Evolutionary conservation across 1,284 basidiomycete genomes (phyloP), one percentile per base, ranked within the genome.

Genomic region (Cutaneotrichosporon sp.): DNA sequence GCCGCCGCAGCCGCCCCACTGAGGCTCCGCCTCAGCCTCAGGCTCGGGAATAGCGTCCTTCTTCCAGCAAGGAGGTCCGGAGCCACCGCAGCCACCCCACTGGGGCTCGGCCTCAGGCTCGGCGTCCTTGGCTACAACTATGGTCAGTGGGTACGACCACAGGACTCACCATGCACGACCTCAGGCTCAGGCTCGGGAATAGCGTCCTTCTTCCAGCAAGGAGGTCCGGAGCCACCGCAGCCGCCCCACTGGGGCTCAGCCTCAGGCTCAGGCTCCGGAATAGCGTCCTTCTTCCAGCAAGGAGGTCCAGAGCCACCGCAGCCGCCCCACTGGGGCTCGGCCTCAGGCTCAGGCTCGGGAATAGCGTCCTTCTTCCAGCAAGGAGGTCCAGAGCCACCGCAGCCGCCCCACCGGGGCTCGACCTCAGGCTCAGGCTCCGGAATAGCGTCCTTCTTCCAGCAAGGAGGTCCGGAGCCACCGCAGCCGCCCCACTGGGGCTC

Each of bases 251-350:
- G 42, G 16, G 42, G 16, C 42, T 46, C 42, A 8, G 34, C 49
- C 34, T 56, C 53, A 38, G 52, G 13, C 52, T 53, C 52, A 2
- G 52, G 30, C 52, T 53, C 52, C 14, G 30, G 52, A 16, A 16
- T 18, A 18, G 34, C 34, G 34, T 36, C 34, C 34, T 36, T 36
- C 26, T 26, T 26, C 26, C 26, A 26, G 26, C 26, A 26, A 26
- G 26, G 26, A 26, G 26, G 26, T 2, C 26, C 26, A 1, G 26
- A 26, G 26, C 26, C 26, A 3, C 26, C 26, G 26, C 26, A 26
- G 26, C 26, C 26, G 26, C 26, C 26, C 26, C 26, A 26, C 26
- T 26, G 26, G 3, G 26, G 26, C 26, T 26, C 34, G 34, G 11
- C 34, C 34, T 36, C 34, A 9, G 34, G 34, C 34, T 36, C 34